These are phyloP conservation scores for Raddia distichophylla DNA, from an alignment of 176 grass and related monocot genomes.

Conservation along the genomic window DNA sequence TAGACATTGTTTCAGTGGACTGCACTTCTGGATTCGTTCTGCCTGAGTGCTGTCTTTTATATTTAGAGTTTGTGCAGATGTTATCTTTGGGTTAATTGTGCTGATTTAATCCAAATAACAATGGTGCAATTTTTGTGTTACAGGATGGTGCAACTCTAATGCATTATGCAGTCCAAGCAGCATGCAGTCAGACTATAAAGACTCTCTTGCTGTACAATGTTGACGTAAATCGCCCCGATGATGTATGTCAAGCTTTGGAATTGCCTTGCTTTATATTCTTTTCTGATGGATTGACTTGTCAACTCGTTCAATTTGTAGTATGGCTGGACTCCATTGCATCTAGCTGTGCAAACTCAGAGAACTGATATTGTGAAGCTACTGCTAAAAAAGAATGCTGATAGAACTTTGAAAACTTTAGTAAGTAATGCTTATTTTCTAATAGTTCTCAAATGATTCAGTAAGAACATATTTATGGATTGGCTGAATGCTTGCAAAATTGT, in stretches of 20 bases:
- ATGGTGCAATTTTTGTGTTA: conserved; percentile 32
- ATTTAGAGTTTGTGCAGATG: background rate
- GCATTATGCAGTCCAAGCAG: conserved; percentile 90
- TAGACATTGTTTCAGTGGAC: background rate
- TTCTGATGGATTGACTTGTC: conserved; percentile 37
- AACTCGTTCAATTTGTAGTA: conserved; percentile 51
- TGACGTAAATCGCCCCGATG: conserved; percentile 81
- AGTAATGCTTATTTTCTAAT: conserved; percentile 38
- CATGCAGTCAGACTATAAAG: conserved; percentile 83
- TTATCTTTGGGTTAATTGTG: background rate
- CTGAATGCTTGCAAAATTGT: background rate
- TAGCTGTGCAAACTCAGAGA: conserved; percentile 89
- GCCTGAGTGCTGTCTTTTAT: background rate
- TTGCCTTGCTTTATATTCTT: conserved; percentile 14
- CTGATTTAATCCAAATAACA: conserved; percentile 3
- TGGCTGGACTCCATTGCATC: conserved; percentile 99
- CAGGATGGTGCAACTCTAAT: conserved; percentile 94
- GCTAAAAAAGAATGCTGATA: conserved; percentile 88
- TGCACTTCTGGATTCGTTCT: conserved; percentile 4
- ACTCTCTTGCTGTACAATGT: conserved; percentile 85
- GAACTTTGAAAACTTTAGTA: conserved; percentile 79
- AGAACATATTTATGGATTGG: conserved; percentile 9
- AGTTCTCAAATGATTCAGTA: conserved; percentile 28
- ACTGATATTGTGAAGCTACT: conserved; percentile 89
- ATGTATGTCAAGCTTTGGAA: conserved; percentile 55